Evolutionary conservation across 805 yeast genomes (phyloP), one percentile per base, ranked within the genome.

Genomic region (Saturnispora dispora): DNA sequence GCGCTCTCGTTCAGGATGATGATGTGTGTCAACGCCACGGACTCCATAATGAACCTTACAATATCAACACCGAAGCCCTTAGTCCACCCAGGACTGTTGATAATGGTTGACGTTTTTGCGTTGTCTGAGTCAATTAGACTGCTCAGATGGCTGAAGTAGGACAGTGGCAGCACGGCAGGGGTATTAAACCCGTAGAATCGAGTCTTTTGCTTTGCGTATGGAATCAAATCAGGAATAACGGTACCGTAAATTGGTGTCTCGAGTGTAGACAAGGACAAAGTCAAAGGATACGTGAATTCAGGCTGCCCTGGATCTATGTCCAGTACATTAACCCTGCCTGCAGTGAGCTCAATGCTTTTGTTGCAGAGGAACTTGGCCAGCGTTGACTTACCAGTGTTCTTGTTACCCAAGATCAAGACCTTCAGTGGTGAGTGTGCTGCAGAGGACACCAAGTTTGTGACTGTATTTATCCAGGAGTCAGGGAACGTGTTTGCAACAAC

Each of bases 271-370:
- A 85, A 64, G 0, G 95, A 79, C 2, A 89, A 66, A 42, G 84
- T 77, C 32, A 84, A 89, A 0, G 96, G 93, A 8, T 71, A 70
- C 0, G 89, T 80, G 55, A 75, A 81, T 59, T 86, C 95, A 0
- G 95, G 81, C 62, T 89, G 96, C 0, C 95, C 96, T 0, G 96
- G 96, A 62, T 90, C 98, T 1, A 88, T 62, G 58, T 90, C 96
- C 40, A 90, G 57, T 37, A 81, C 75, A 20, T 75, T 72, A 3
- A 82, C 52, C 6, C 23, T 27, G 25, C 23, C 15, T 2, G 15
- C 1, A 2, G 58, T 56, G 0, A 49, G 37, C 4, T 63, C 60
- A 7, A 78, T 59, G 1, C 80, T 57, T 22, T 67, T 67, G 57
- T 86, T 85, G 4, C 78, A 51, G 5, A 88, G 62, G 2, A 78